A percentile compares a stretch with the other conserved stretches of the same genome.
Conservation (phyloP, 108 stramenopile genomes). For the Mayamaea pseudoterrestris region DNA sequence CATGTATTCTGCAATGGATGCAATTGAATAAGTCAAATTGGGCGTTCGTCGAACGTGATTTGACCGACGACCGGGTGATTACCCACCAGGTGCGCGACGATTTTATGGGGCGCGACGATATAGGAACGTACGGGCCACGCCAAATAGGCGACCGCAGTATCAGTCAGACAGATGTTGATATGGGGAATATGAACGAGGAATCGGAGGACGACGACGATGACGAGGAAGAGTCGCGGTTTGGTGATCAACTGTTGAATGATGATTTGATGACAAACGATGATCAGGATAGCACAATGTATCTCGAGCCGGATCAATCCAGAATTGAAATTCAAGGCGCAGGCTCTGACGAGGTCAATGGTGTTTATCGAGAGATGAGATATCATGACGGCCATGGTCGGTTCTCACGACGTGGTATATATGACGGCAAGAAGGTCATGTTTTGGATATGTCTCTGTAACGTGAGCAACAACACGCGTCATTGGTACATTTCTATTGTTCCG, state of each 20-base stretch:
- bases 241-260: slow-evolving; percentile 1
- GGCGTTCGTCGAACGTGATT: slow-evolving; percentile 58
- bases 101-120: slow-evolving; percentile 3
- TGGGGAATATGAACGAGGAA: slow-evolving; percentile 44
- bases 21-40: slow-evolving; percentile 33
- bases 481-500: slow-evolving; percentile 86
- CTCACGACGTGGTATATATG: slow-evolving; percentile 33
- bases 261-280: slow-evolving; percentile 5
- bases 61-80: slow-evolving; percentile 6
- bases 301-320: too few species aligned
- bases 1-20: slow-evolving; percentile 60
- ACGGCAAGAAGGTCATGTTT: slow-evolving; percentile 28
- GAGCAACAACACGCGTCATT: slow-evolving; percentile 72
- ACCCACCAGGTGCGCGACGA: slow-evolving; percentile 1
- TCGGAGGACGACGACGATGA: slow-evolving; percentile 73
- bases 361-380: slow-evolving; percentile 45
- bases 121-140: too few species aligned
- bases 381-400: slow-evolving; percentile 56
- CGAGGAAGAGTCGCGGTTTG: slow-evolving; percentile 23
- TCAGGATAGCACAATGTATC: slow-evolving; percentile 8
- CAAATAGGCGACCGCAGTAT: slow-evolving; percentile 4
- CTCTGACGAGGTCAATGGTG: slow-evolving; percentile 55
- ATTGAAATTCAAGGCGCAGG: slow-evolving; percentile 64
- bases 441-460: slow-evolving; percentile 69
- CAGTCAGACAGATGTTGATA: slow-evolving; percentile 43